A percentile compares a stretch with the other conserved stretches of the same genome.
These are phyloP conservation scores for Trichosporon sp. DNA, from an alignment of 1,284 basidiomycete species.

Conservation along the genomic window DNA sequence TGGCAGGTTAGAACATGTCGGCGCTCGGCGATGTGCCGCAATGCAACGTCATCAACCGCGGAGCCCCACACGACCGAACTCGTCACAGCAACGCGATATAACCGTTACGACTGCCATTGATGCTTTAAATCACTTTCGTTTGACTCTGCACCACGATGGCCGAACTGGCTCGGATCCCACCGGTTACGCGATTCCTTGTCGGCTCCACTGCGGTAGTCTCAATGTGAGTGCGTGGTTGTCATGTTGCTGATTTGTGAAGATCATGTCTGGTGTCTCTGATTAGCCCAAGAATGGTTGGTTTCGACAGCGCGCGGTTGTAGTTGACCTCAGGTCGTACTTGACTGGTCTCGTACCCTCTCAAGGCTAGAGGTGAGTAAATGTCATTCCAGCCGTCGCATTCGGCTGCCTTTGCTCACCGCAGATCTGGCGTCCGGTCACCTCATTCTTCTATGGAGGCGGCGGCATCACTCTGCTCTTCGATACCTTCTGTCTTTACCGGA, in stretches of 20 bases:
- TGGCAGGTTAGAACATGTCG: too few species aligned
- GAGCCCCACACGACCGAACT: too few species aligned
- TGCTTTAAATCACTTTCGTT: background rate
- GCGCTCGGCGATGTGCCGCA: too few species aligned
- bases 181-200: constrained; percentile 4
- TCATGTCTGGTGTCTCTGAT: background rate
- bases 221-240: background rate
- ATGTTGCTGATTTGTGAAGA: background rate
- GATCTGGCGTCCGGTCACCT: constrained; percentile 41
- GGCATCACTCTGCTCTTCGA: constrained; percentile 42
- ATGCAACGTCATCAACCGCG: too few species aligned
- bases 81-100: too few species aligned
- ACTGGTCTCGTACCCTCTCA: background rate
- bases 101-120: too few species aligned
- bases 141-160: background rate
- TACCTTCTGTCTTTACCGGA: constrained; percentile 44
- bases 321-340: background rate
- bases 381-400: too few species aligned
- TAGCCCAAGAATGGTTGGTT: background rate
- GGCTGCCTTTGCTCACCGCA: background rate
- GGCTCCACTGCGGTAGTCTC: background rate
- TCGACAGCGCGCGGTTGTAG: background rate
- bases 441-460: constrained; percentile 38
- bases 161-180: background rate
- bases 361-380: background rate